Evolutionary conservation across 2,329 filamentous ascomycete genomes (phyloP).

Genomic region (Penicillium sp.): DNA sequence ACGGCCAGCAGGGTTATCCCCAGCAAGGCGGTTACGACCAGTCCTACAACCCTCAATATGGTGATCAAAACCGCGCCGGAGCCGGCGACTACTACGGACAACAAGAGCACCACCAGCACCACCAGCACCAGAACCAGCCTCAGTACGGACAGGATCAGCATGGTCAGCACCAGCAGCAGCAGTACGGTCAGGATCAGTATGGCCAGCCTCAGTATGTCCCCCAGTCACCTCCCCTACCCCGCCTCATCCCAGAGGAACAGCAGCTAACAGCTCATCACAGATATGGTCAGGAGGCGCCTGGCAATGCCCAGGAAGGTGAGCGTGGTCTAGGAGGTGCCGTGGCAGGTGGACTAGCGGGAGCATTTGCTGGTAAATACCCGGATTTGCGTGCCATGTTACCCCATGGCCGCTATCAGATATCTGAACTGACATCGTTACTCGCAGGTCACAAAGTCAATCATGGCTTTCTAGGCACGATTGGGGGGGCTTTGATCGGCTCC

Average conservation of each 20-base stretch:
- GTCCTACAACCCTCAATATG: slow-evolving; percentile 17
- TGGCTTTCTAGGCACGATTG: slow-evolving; percentile 51
- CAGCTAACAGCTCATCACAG: slow-evolving; percentile 25
- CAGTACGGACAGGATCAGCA: slow-evolving; percentile 26
- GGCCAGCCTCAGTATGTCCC: slow-evolving; percentile 12
- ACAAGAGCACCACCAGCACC: slow-evolving; percentile 26
- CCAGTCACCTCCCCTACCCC: too few species aligned
- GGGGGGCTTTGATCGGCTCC: slow-evolving; percentile 53
- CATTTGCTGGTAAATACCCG: slow-evolving; percentile 41
- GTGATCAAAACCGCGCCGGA: slow-evolving; percentile 13
- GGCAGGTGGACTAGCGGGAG: slow-evolving; percentile 53
- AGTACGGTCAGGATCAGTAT: slow-evolving; percentile 30
- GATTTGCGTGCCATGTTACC: too few species aligned
- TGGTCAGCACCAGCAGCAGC: slow-evolving; percentile 22
- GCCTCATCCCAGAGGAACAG: neutral
- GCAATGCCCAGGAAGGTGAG: slow-evolving; percentile 49
- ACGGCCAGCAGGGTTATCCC: slow-evolving; percentile 33
- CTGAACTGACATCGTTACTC: too few species aligned
- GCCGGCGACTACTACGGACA: slow-evolving; percentile 25
- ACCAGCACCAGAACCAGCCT: slow-evolving; percentile 23
- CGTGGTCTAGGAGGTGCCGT: slow-evolving; percentile 54
- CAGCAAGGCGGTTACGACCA: slow-evolving; percentile 27
- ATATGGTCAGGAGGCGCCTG: slow-evolving; percentile 39
- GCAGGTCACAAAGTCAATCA: slow-evolving; percentile 50
- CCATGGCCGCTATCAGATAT: too few species aligned